Percentiles rank a stretch among this genome's conserved stretches.
Conservation (phyloP, 768 basidiomycete species). For the Mycena rebaudengoi region DNA sequence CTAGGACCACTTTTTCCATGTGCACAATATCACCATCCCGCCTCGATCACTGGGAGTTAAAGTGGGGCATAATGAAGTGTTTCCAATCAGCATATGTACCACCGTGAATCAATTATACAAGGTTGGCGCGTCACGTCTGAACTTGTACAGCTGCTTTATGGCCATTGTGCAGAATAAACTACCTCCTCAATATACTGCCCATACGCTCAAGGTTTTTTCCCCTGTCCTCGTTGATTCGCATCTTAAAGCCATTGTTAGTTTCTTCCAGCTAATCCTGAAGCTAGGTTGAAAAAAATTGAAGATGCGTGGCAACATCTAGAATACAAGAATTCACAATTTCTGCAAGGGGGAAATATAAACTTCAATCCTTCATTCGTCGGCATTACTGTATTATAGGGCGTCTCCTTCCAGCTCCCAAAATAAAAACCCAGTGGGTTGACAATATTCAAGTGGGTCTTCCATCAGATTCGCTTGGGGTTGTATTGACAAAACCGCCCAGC, state of each 20-base stretch:
- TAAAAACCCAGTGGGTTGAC: too few species aligned
- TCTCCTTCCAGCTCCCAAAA: neutral
- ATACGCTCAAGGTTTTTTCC: neutral
- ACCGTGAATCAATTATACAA: conserved; percentile 41
- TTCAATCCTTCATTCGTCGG: neutral
- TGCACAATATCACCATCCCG: conserved; percentile 32
- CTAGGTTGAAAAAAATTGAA: neutral
- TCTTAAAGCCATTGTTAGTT: too few species aligned
- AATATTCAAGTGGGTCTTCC: too few species aligned
- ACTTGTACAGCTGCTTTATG: neutral
- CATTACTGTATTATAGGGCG: neutral
- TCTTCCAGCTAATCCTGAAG: neutral
- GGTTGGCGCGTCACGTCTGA: too few species aligned
- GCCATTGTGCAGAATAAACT: conserved; percentile 37
- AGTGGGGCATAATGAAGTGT: conserved; percentile 34
- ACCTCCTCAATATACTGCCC: conserved; percentile 37
- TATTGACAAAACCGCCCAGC: neutral
- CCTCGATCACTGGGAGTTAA: conserved; percentile 36
- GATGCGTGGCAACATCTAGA: neutral
- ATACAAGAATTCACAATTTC: neutral
- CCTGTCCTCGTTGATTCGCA: too few species aligned
- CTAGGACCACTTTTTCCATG: conserved; percentile 38
- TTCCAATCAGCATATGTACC: conserved; percentile 36
- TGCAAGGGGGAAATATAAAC: neutral
- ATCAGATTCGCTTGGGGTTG: neutral